Conservation (phyloP, 2,329 filamentous ascomycete species). For the Didymella glomerata region DNA sequence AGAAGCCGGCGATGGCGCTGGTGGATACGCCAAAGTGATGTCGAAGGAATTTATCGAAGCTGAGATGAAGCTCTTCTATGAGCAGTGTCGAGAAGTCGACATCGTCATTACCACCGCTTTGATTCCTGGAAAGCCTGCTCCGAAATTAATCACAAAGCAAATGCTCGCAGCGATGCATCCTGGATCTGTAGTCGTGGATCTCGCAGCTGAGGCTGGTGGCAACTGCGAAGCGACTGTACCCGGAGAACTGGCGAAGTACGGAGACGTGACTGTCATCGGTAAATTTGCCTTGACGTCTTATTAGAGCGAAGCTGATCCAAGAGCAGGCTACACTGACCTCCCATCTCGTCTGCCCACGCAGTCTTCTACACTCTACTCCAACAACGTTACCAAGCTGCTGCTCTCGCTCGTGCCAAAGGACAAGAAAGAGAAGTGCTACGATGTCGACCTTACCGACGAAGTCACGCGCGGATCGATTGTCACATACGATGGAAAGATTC, state of each 20-base stretch:
- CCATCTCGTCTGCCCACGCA: conserved; percentile 88
- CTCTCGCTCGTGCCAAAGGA: conserved; percentile 81
- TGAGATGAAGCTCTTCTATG: conserved; percentile 90
- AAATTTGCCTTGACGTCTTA: conserved; percentile 32
- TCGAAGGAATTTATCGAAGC: conserved; percentile 92
- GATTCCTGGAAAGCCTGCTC: conserved; percentile 84
- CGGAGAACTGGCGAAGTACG: conserved; percentile 73
- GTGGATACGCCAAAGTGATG: conserved; percentile 93
- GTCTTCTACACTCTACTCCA: conserved; percentile 88
- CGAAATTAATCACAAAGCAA: conserved; percentile 79
- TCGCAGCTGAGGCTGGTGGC: conserved; percentile 86
- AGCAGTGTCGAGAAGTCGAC: conserved; percentile 86
- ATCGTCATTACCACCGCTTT: conserved; percentile 94
- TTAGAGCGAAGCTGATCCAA: conserved; percentile 1
- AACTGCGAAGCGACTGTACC: conserved; percentile 85
- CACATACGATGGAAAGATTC: conserved; percentile 76
- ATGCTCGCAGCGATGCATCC: conserved; percentile 89
- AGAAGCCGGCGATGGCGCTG: conserved; percentile 83
- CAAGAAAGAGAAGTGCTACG: conserved; percentile 80
- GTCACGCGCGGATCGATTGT: conserved; percentile 87
- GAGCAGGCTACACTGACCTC: conserved; percentile 77
- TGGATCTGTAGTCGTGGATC: conserved; percentile 85
- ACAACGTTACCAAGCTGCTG: conserved; percentile 90
- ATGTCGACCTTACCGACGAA: conserved; percentile 81
- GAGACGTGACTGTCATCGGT: conserved; percentile 87